Evolutionary conservation across 768 basidiomycete genomes (phyloP).

Genomic region (Psilocybe subaeruginosa): DNA sequence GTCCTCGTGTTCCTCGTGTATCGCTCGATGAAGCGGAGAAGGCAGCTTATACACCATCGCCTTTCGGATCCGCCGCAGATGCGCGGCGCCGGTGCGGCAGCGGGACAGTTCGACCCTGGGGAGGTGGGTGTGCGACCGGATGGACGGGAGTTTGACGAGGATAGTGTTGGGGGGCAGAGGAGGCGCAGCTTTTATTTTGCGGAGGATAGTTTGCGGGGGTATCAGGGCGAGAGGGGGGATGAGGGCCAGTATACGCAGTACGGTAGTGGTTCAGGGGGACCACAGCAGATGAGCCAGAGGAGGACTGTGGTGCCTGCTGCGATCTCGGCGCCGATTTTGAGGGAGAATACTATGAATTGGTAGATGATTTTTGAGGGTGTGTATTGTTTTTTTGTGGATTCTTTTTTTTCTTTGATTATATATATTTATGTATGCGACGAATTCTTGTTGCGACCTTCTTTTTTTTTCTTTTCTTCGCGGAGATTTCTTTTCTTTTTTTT

Average conservation of each 20-base stretch:
- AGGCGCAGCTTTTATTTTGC: constrained; percentile 86
- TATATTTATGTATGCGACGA: no score
- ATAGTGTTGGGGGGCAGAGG: constrained; percentile 72
- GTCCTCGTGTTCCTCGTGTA: constrained; percentile 75
- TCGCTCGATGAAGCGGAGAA: constrained; percentile 66
- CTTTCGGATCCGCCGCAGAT: constrained; percentile 57
- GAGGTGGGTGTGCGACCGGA: constrained; percentile 43
- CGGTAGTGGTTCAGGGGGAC: constrained; percentile 14
- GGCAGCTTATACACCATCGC: constrained; percentile 71
- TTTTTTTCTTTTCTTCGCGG: no score
- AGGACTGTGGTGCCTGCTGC: constrained; percentile 58
- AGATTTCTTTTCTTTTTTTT: no score
- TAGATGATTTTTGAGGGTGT: constrained; percentile 26
- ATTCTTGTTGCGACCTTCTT: no score
- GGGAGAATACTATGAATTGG: constrained; percentile 89
- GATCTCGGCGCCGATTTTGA: constrained; percentile 77
- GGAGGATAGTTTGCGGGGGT: constrained; percentile 78
- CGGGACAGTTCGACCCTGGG: constrained; percentile 33
- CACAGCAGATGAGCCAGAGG: constrained; percentile 53
- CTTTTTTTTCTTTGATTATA: no score
- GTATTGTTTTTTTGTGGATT: no score
- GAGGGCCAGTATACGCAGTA: constrained; percentile 12
- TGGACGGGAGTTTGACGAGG: constrained; percentile 78
- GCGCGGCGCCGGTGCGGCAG: constrained; percentile 3
- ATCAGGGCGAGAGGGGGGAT: constrained; percentile 36